These are phyloP conservation scores for Gossypium sturtianum DNA, from an alignment of 345 rosid genomes.

Conservation along the genomic window DNA sequence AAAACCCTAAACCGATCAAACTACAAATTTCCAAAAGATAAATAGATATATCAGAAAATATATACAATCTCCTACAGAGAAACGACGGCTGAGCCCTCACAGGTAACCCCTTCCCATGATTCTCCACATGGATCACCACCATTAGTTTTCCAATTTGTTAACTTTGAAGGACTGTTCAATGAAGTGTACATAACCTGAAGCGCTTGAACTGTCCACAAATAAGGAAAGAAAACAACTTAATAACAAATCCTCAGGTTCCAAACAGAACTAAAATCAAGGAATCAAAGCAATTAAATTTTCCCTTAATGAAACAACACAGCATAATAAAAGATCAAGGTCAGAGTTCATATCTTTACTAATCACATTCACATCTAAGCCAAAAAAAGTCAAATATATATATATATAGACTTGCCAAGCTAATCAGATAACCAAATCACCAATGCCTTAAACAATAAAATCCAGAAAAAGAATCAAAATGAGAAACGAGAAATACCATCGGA, in stretches of 20 bases:
- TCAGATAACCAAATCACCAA: slow-evolving; percentile 16
- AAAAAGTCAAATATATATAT: background rate
- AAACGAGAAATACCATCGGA: slow-evolving; percentile 36
- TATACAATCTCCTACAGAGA: slow-evolving; percentile 48
- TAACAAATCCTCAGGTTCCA: background rate
- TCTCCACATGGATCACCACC: slow-evolving; percentile 92
- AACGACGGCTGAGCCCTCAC: slow-evolving; percentile 83
- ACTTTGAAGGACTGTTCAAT: slow-evolving; percentile 66
- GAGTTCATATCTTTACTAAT: slow-evolving; percentile 8
- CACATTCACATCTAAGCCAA: slow-evolving; percentile 8
- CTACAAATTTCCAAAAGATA: background rate
- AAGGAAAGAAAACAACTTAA: slow-evolving; percentile 1
- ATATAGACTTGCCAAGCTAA: background rate
- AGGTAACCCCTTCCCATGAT: slow-evolving; percentile 88
- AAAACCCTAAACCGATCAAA: slow-evolving; percentile 9
- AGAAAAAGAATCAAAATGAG: background rate
- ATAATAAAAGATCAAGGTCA: slow-evolving; percentile 20
- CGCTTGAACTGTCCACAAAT: slow-evolving; percentile 59
- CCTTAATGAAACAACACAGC: slow-evolving; percentile 18
- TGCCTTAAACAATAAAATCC: background rate
- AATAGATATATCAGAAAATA: background rate
- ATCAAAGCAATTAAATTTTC: background rate
- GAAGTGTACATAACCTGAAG: slow-evolving; percentile 77
- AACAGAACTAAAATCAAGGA: background rate
- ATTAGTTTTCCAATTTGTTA: slow-evolving; percentile 73